Evolutionary conservation across 176 grass and related monocot species (phyloP).

Genomic region (Luzula sylvatica): DNA sequence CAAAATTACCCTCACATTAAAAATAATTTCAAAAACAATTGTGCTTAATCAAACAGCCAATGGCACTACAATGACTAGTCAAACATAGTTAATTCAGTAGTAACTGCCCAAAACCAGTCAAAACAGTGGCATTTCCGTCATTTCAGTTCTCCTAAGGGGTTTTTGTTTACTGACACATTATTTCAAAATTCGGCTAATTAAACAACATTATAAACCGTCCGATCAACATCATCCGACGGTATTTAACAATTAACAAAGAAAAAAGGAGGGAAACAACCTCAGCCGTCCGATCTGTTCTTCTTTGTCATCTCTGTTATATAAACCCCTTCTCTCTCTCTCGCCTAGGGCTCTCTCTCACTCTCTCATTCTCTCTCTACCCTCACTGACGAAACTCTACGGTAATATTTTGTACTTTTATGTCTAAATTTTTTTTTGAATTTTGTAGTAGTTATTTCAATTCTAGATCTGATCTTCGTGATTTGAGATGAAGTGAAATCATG

Average conservation of each 20-base stretch:
- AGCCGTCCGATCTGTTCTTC: slow-evolving; percentile 43
- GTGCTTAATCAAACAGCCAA: background rate
- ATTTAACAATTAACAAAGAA: background rate
- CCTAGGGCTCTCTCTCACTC: slow-evolving; percentile 6
- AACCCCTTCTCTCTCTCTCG: slow-evolving; percentile 5
- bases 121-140: slow-evolving; percentile 18
- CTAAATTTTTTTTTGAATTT: background rate
- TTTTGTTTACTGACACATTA: slow-evolving; percentile 18
- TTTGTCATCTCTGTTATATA: slow-evolving; percentile 40
- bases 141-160: background rate
- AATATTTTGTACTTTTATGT: background rate
- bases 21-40: background rate
- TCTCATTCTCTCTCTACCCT: background rate
- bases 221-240: slow-evolving; percentile 38
- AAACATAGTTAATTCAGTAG: background rate
- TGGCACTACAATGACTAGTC: background rate
- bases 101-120: background rate
- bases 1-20: background rate
- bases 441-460: background rate
- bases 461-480: background rate
- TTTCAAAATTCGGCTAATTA: slow-evolving; percentile 42
- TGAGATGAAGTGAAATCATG: background rate
- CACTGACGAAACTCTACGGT: slow-evolving; percentile 21
- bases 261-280: slow-evolving; percentile 42
- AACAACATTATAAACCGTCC: slow-evolving; percentile 23